Base-by-base conservation (phyloP, 2,329 filamentous ascomycete genomes). In the Trichoderma lentiforme region DNA sequence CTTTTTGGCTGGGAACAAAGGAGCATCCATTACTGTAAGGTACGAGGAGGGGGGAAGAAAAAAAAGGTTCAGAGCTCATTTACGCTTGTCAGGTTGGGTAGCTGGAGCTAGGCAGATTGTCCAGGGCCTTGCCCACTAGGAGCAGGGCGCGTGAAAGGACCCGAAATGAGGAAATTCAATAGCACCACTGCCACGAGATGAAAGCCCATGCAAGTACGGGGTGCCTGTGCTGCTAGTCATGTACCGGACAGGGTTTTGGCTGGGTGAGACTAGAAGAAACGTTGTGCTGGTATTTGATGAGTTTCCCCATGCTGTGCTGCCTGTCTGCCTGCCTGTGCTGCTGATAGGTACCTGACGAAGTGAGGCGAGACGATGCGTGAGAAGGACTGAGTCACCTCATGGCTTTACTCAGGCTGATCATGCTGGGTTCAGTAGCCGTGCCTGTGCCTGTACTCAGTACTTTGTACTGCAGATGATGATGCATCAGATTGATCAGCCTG, bases 181-280 rank as follows among this genome's bases (percentile, higher is more conserved):
- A 70, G 66, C 56, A 70, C 66, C 39, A 53, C 66, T 70, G 66
- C 66, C 66, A 70, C 66, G 66, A 70, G 66, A 70, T 70, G 66
- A 62, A 57, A 62, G 57, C 66, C 66, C 66, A 70, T 70, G 66
- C 66, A 70, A 70, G 66, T 70, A 70, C 66, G 66, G 66, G 57
- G 66, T 70, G 21, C 60, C 36, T 63, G 30, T 28, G 51, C 32
- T 61, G 34, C 36, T 62, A 70, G 66, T 70, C 66, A 70, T 62
- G 57, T 36, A 26, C 56, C 57, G 56, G 53, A 60, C 65, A 60
- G 65, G 64, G 64, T 43, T 15, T 28, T 36, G 36, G 26, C 4
- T 61, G 34, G 66, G 66, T 51, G 61, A 70, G 66, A 53, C 66
- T 9, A 43, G 39, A 43, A 43, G 39, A 43, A 43, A 43, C 39